A percentile compares a stretch with the other conserved stretches of the same genome.
Evolutionary conservation across 345 rosid species (phyloP).

Genomic region (Cardamine occulta): DNA sequence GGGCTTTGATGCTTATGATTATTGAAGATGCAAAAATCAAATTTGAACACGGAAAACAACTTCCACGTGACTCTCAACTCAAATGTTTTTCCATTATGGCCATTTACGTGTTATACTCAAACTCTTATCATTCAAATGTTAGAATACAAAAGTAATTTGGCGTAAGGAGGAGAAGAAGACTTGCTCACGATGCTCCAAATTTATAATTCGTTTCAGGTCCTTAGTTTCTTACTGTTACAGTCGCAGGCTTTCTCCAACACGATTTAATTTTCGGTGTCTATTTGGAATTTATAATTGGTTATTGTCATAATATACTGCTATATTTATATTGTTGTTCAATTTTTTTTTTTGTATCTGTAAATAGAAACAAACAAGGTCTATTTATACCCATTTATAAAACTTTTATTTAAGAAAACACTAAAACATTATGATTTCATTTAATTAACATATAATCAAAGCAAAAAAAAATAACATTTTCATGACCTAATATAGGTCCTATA

Average conservation of each 20-base stretch:
- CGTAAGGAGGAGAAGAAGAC: neutral
- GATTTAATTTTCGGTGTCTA: too few species aligned
- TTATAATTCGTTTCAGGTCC: neutral
- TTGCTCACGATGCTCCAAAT: neutral
- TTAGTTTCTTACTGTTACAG: neutral
- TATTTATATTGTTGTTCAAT: neutral
- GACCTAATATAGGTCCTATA: too few species aligned
- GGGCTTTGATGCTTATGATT: neutral
- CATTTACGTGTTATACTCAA: neutral
- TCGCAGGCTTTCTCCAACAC: neutral
- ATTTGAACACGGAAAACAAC: constrained; percentile 19
- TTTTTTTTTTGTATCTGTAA: neutral
- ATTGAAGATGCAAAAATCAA: neutral
- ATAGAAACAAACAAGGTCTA: neutral
- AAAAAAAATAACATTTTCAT: neutral
- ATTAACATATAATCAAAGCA: neutral
- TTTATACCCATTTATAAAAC: neutral
- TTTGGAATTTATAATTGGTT: too few species aligned
- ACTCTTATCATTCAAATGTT: neutral
- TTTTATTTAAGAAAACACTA: too few species aligned
- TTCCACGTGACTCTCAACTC: neutral
- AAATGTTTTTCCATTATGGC: neutral
- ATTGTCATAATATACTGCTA: too few species aligned
- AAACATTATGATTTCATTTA: too few species aligned
- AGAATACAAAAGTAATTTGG: neutral